Evolutionary conservation across 352 stramenopile genomes (phyloP).

Genomic region (Globisporangium spiculum): DNA sequence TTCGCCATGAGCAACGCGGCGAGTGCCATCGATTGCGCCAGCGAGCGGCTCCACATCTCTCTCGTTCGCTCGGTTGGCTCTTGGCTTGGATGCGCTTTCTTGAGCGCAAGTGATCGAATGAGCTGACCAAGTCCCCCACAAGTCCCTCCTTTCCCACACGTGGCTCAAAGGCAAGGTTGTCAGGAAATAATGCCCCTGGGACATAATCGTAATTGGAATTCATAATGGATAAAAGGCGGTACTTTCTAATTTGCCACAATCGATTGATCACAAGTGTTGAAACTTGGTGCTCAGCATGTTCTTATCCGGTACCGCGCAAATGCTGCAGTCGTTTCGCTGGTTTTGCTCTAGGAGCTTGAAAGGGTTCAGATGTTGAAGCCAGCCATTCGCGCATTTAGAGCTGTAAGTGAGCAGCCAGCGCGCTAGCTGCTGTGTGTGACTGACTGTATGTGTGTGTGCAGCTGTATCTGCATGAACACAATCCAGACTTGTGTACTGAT

Average conservation of each 20-base stretch:
- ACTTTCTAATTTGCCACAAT: too few relatives aligned
- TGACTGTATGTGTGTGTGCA: not conserved
- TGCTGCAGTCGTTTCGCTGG: not conserved
- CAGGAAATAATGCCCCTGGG: not conserved
- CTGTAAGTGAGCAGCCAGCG: not conserved
- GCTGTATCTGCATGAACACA: not conserved
- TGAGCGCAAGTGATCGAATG: not conserved
- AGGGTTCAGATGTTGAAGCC: not conserved
- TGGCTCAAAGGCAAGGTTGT: not conserved
- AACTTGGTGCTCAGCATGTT: too few relatives aligned
- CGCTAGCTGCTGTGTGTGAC: not conserved
- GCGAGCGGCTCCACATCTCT: slow-evolving; percentile 17
- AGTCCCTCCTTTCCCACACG: not conserved
- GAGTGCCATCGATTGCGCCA: slow-evolving; percentile 18
- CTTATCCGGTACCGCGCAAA: too few relatives aligned
- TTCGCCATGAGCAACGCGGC: slow-evolving; percentile 14
- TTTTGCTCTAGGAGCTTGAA: not conserved
- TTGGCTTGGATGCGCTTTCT: slow-evolving; percentile 1
- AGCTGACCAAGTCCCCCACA: not conserved
- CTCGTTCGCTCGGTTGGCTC: not conserved
- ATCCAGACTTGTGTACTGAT: not conserved
- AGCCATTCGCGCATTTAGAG: not conserved
- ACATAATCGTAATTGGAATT: too few relatives aligned
- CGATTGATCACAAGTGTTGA: too few relatives aligned
- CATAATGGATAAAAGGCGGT: too few relatives aligned